phyloP scores from a whole-genome alignment of 2,329 filamentous ascomycete genomes.

The Colletotrichum sp. region DNA sequence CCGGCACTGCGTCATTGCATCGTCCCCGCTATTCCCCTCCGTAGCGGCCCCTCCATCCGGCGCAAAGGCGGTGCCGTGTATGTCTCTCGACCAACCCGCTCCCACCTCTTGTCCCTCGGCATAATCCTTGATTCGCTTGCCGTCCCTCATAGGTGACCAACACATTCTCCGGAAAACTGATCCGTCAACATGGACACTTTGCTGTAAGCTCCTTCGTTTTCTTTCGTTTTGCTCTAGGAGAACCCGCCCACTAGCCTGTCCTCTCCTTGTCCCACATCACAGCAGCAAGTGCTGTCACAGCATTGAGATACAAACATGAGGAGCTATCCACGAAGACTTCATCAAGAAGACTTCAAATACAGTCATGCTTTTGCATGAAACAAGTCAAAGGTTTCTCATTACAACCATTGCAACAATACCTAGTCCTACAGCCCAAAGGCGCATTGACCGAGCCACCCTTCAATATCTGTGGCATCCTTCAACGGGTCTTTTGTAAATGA shows the following conservation, averaged over 20 bases:
- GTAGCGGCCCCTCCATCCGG: slow-evolving; percentile 17
- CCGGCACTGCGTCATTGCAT: slow-evolving; percentile 11
- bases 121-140: not conserved
- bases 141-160: not conserved
- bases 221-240: not conserved
- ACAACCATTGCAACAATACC: not conserved
- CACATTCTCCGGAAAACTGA: not conserved
- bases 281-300: not conserved
- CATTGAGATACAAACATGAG: not conserved
- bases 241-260: not conserved
- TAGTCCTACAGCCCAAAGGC: not conserved
- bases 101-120: not conserved
- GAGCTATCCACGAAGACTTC: not conserved
- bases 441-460: not conserved
- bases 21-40: slow-evolving; percentile 19
- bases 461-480: not conserved
- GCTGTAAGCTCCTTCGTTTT: slow-evolving; percentile 27
- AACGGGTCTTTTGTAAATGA: not conserved
- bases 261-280: not conserved
- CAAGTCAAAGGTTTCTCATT: not conserved
- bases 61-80: slow-evolving; percentile 16
- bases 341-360: not conserved
- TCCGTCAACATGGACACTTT: slow-evolving; percentile 31
- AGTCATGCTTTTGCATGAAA: not conserved
- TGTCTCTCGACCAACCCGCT: slow-evolving; percentile 7